These are phyloP conservation scores for Phyllosticta citriasiana DNA, from an alignment of 2,329 filamentous ascomycete species.

Conservation along the genomic window DNA sequence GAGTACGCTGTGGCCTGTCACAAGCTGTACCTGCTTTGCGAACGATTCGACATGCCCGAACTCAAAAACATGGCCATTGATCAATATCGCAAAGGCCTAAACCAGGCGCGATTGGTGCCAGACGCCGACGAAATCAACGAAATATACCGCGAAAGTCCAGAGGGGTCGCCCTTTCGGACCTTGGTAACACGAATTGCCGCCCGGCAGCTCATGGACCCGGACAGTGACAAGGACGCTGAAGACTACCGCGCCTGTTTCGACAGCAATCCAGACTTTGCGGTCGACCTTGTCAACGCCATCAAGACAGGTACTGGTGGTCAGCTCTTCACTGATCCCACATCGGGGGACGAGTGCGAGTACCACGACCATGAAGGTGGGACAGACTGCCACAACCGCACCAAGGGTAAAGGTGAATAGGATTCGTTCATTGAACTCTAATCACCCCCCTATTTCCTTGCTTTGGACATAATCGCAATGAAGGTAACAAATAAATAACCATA, in stretches of 20 bases:
- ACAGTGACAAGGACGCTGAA: constrained; percentile 38
- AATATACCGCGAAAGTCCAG: constrained; percentile 39
- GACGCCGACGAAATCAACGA: constrained; percentile 45
- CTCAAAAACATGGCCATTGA: constrained; percentile 47
- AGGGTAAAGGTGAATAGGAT: constrained; percentile 27
- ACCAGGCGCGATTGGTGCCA: constrained; percentile 41
- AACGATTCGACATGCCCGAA: constrained; percentile 40
- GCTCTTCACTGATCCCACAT: constrained; percentile 44
- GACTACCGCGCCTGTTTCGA: constrained; percentile 42
- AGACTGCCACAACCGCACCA: constrained; percentile 25
- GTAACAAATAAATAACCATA: constrained; percentile 10
- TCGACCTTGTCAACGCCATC: constrained; percentile 45
- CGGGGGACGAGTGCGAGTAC: constrained; percentile 36
- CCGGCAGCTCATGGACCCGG: constrained; percentile 47
- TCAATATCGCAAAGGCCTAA: constrained; percentile 41
- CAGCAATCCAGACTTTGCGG: constrained; percentile 40
- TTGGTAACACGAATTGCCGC: constrained; percentile 46
- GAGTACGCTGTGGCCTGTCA: constrained; percentile 45
- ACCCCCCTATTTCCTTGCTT: neutral
- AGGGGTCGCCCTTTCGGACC: constrained; percentile 37
- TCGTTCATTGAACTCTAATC: neutral
- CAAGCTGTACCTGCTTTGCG: constrained; percentile 43
- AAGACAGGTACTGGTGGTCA: constrained; percentile 39
- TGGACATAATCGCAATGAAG: neutral
- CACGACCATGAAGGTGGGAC: constrained; percentile 41